These are phyloP conservation scores for Oropetium thomaeum DNA, from an alignment of 176 grass and related monocot species.

Conservation along the genomic window DNA sequence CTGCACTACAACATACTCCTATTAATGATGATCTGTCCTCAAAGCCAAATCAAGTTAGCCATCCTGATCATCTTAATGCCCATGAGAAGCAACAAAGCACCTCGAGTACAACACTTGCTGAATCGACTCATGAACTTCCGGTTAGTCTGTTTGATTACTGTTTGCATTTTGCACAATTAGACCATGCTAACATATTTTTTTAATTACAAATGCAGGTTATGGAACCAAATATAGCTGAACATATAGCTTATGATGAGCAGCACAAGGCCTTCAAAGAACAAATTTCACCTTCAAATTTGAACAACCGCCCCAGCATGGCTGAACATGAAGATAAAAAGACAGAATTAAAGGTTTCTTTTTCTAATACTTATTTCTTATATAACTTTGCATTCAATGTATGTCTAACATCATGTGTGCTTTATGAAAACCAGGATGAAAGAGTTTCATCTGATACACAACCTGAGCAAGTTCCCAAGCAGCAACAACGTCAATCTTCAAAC, in stretches of 20 bases:
- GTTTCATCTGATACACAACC: conserved; percentile 37
- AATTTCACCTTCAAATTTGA: conserved; percentile 37
- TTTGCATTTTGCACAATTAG: conserved; percentile 7
- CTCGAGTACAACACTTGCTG: conserved; percentile 14
- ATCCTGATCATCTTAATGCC: conserved; percentile 40
- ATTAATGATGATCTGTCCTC: conserved; percentile 33
- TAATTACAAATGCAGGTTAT: conserved; percentile 34
- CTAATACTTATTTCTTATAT: not conserved
- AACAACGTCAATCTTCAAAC: conserved; percentile 33
- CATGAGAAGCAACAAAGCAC: conserved; percentile 41
- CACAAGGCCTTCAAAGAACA: conserved; percentile 22
- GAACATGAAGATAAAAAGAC: conserved; percentile 52
- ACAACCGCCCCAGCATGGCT: conserved; percentile 38
- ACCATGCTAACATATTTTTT: conserved; percentile 3
- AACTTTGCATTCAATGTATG: not conserved
- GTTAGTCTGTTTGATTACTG: conserved; percentile 37
- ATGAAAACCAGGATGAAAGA: conserved; percentile 38
- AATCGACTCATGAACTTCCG: conserved; percentile 50
- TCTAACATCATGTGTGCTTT: not conserved
- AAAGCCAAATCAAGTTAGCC: conserved; percentile 47
- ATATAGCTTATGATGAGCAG: conserved; percentile 46
- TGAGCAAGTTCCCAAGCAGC: conserved; percentile 36
- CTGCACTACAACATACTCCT: conserved; percentile 38
- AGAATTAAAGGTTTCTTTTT: conserved; percentile 59
- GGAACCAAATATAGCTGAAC: conserved; percentile 44